Evolutionary conservation across 345 rosid species (phyloP).

Genomic region (Linum tenue): DNA sequence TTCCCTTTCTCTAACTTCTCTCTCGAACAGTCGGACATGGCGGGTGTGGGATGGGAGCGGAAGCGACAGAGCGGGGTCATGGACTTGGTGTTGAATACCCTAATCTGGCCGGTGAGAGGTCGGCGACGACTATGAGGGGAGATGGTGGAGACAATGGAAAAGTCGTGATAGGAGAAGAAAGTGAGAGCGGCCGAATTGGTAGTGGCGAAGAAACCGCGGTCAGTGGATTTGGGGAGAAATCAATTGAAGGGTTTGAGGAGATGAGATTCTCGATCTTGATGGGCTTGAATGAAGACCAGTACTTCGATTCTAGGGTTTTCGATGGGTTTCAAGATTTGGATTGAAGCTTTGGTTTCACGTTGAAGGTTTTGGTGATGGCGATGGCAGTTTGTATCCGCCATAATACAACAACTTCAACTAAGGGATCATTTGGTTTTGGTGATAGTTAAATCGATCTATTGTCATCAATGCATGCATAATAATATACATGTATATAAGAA

Average conservation of each 20-base stretch:
- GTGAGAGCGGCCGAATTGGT: slow-evolving; percentile 63
- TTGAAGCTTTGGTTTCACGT: slow-evolving; percentile 60
- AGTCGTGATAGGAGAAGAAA: slow-evolving; percentile 42
- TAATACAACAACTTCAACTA: too few species aligned
- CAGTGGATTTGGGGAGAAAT: slow-evolving; percentile 56
- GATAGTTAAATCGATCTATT: too few species aligned
- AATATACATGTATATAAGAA: too few species aligned
- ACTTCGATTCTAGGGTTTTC: slow-evolving; percentile 66
- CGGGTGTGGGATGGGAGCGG: slow-evolving; percentile 66
- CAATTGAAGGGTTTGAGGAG: slow-evolving; percentile 49
- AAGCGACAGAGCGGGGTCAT: slow-evolving; percentile 74
- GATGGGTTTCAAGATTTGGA: slow-evolving; percentile 44
- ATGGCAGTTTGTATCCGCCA: background rate
- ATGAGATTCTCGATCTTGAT: slow-evolving; percentile 38
- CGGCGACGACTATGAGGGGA: slow-evolving; percentile 77
- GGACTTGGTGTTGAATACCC: slow-evolving; percentile 63
- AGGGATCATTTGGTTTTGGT: too few species aligned
- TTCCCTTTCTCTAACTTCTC: too few species aligned
- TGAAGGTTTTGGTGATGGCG: slow-evolving; percentile 41
- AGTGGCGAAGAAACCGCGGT: slow-evolving; percentile 45
- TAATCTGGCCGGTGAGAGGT: slow-evolving; percentile 67
- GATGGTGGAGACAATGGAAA: slow-evolving; percentile 37
- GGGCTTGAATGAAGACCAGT: slow-evolving; percentile 85
- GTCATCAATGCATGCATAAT: too few species aligned
- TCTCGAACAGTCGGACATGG: too few species aligned